Base-by-base conservation (phyloP, 257 asterid genomes). In the Lavandula angustifolia region DNA sequence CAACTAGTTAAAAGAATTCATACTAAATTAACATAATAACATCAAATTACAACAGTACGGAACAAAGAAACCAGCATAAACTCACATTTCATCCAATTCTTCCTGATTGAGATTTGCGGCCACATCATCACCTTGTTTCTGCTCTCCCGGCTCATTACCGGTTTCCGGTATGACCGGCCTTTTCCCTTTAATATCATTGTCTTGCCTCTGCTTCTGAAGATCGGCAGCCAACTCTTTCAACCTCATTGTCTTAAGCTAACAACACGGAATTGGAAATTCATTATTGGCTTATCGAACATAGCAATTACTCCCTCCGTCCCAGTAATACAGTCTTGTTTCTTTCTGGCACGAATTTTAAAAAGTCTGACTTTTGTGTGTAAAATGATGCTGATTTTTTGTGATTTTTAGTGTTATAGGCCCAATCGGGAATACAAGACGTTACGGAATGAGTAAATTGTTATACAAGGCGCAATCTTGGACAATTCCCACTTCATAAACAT, bases 221-320 rank as follows among this genome's bases (percentile, higher is more conserved):
- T 86, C 90, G 29, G 70, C 81, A 11, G 94, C 86, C 72, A 87
- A 63, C 66, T 86, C 95, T 78, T 86, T 83, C 83, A 86, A 62
- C 74, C 90, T 84, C 82, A 84, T 81, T 72, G 89, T 76, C 82
- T 83, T 94, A 54, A 94, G 84, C 99, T 94, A 73, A 73, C 69
- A 66, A 62, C 34, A 69, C 37, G 1, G 44, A 55, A 53, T 35
- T 3, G 12, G 64, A 44, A 12, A 32, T 5, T 64, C 34, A 57
- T 22, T 43, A 35, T 37, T 32, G 27, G 40, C n/a, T n/a, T n/a
- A n/a, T n/a, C n/a, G n/a, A n/a, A n/a, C n/a, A n/a, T n/a, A n/a
- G n/a, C n/a, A n/a, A n/a, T n/a, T n/a, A n/a, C n/a, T n/a, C n/a
- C n/a, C n/a, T n/a, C n/a, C n/a, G n/a, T n/a, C n/a, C n/a, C n/a